Conservation (phyloP, 2,329 filamentous ascomycete species). For the Trichoderma sp. region DNA sequence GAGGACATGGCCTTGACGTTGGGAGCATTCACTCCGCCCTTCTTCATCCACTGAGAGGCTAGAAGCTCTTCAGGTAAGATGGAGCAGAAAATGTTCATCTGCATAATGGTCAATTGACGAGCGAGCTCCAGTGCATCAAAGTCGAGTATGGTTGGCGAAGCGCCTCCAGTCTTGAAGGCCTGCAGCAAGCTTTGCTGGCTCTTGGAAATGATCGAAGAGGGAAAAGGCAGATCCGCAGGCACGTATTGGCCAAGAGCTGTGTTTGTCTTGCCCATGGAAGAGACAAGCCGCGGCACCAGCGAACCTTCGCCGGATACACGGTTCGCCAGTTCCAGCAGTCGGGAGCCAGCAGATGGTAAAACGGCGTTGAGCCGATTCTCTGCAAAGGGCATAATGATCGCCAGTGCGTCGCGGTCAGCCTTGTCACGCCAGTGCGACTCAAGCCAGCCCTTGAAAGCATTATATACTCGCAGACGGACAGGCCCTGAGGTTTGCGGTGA, state of each 20-base stretch:
- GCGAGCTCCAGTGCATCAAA: conserved; percentile 90
- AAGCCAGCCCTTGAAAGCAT: conserved; percentile 95
- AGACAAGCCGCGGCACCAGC: conserved; percentile 77
- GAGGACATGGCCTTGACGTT: conserved; percentile 95
- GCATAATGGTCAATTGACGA: conserved; percentile 86
- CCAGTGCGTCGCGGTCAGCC: conserved; percentile 72
- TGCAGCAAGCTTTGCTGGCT: conserved; percentile 70
- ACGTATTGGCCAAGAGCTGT: conserved; percentile 69
- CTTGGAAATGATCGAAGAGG: conserved; percentile 67
- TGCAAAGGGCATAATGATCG: conserved; percentile 76
- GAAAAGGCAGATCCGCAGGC: conserved; percentile 67
- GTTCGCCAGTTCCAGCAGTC: conserved; percentile 74
- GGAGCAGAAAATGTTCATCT: conserved; percentile 85
- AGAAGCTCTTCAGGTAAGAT: conserved; percentile 91
- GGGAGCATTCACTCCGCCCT: conserved; percentile 70
- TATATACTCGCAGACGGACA: conserved; percentile 88
- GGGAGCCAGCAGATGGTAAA: conserved; percentile 73
- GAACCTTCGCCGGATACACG: conserved; percentile 73
- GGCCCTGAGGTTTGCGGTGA: conserved; percentile 70
- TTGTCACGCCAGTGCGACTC: conserved; percentile 92
- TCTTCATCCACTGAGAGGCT: conserved; percentile 91
- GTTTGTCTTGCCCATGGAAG: conserved; percentile 84
- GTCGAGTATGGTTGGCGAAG: conserved; percentile 72
- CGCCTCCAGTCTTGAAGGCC: conserved; percentile 70
- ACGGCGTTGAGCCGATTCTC: conserved; percentile 64